These are phyloP conservation scores for Ophiobolus disseminans DNA, from an alignment of 2,329 filamentous ascomycete genomes.

Conservation along the genomic window DNA sequence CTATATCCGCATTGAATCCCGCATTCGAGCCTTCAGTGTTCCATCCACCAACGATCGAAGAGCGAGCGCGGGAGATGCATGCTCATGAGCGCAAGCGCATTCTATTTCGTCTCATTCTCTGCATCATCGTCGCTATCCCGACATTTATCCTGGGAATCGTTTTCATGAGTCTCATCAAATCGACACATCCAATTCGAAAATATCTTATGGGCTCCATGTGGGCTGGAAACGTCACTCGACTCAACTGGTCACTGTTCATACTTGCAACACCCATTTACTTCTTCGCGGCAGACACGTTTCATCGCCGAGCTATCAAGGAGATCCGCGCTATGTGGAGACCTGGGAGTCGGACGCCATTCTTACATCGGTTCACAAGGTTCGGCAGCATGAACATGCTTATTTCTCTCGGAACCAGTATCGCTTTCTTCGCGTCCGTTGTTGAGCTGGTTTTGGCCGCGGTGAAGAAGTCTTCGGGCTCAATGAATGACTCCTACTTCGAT, in stretches of 20 bases:
- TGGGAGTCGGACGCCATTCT: conserved; percentile 73
- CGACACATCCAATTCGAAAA: conserved; percentile 63
- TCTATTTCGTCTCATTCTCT: conserved; percentile 72
- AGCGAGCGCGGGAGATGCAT: conserved; percentile 77
- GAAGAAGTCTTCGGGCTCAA: conserved; percentile 41
- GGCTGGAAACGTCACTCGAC: conserved; percentile 72
- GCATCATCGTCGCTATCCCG: conserved; percentile 74
- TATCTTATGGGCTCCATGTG: conserved; percentile 75
- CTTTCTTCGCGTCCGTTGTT: conserved; percentile 81
- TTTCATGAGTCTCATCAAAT: conserved; percentile 82
- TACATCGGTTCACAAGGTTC: conserved; percentile 85
- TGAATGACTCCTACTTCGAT: conserved; percentile 74
- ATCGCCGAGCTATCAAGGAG: conserved; percentile 79
- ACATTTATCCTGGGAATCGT: conserved; percentile 88
- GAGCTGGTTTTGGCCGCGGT: conserved; percentile 70
- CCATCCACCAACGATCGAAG: conserved; percentile 82
- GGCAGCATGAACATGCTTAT: conserved; percentile 97
- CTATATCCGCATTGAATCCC: conserved; percentile 70
- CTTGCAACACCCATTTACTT: conserved; percentile 88
- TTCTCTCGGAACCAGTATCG: conserved; percentile 85
- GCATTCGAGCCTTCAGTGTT: conserved; percentile 74
- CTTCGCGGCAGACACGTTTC: conserved; percentile 85
- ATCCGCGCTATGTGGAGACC: conserved; percentile 77
- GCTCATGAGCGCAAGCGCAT: conserved; percentile 72
- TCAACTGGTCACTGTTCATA: conserved; percentile 80